Conservation (phyloP, 768 basidiomycete genomes). For the Serendipita sp. region DNA sequence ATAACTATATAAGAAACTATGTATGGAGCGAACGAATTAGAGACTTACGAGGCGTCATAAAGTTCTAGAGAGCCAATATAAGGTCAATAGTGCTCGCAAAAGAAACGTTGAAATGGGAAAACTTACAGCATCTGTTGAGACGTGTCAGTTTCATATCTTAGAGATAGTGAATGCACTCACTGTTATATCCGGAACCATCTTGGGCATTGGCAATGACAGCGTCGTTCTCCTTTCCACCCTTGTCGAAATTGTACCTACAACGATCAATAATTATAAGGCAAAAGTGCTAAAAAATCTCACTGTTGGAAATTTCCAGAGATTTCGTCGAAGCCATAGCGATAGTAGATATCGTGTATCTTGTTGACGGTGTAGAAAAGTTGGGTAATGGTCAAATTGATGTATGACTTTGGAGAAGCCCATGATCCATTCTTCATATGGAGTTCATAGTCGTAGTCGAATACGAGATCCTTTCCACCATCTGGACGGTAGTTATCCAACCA, state of each 20-base stretch:
- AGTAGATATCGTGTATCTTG: slow-evolving; percentile 67
- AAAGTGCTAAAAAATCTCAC: not conserved
- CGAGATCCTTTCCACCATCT: slow-evolving; percentile 33
- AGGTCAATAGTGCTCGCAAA: not conserved
- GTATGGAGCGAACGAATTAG: slow-evolving; percentile 28
- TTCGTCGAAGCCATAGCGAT: slow-evolving; percentile 88
- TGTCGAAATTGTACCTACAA: slow-evolving; percentile 62
- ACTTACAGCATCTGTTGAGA: no score
- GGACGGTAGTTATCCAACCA: slow-evolving; percentile 71
- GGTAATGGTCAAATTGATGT: slow-evolving; percentile 73
- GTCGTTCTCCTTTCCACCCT: slow-evolving; percentile 73
- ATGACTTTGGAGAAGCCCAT: slow-evolving; percentile 62
- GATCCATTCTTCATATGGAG: slow-evolving; percentile 38
- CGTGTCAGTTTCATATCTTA: not conserved
- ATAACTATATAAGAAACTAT: slow-evolving; percentile 37
- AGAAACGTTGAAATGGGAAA: not conserved
- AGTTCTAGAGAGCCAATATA: slow-evolving; percentile 34
- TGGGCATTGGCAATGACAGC: slow-evolving; percentile 91
- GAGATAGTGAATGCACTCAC: slow-evolving; percentile 10
- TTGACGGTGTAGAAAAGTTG: slow-evolving; percentile 83
- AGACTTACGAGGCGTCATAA: slow-evolving; percentile 24
- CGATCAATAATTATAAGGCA: no score
- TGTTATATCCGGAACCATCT: slow-evolving; percentile 77
- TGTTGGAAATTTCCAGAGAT: slow-evolving; percentile 92
- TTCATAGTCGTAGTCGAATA: slow-evolving; percentile 60